Evolutionary conservation across 805 yeast genomes (phyloP).

Genomic region (Candida hungchunana): DNA sequence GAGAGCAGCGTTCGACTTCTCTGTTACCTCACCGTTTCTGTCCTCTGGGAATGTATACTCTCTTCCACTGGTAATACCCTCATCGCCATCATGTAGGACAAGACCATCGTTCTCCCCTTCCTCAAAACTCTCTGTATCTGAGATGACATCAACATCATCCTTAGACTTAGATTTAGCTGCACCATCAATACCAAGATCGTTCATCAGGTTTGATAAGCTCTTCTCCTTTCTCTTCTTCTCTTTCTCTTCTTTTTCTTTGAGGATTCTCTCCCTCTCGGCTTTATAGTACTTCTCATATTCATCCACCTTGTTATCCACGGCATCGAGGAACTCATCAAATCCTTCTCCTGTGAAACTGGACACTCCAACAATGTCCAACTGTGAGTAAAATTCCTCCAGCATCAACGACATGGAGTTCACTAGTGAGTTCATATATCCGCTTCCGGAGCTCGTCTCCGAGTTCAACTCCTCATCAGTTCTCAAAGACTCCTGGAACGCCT

Average conservation of each 20-base stretch:
- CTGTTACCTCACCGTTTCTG: slow-evolving; percentile 55
- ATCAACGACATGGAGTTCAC: slow-evolving; percentile 93
- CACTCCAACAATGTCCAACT: slow-evolving; percentile 87
- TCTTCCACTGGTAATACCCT: slow-evolving; percentile 42
- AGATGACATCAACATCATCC: slow-evolving; percentile 45
- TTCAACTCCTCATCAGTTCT: slow-evolving; percentile 52
- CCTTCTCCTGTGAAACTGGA: slow-evolving; percentile 94
- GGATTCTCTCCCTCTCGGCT: slow-evolving; percentile 79
- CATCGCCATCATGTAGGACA: slow-evolving; percentile 40
- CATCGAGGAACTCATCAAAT: slow-evolving; percentile 81
- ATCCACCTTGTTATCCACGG: slow-evolving; percentile 80
- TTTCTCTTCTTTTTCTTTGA: slow-evolving; percentile 70
- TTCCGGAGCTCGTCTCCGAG: slow-evolving; percentile 57
- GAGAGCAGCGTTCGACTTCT: slow-evolving; percentile 36
- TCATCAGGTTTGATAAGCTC: slow-evolving; percentile 70
- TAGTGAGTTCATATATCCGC: slow-evolving; percentile 92
- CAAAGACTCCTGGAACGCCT: slow-evolving; percentile 79
- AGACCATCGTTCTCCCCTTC: slow-evolving; percentile 41
- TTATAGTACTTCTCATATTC: slow-evolving; percentile 83
- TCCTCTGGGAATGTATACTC: slow-evolving; percentile 72
- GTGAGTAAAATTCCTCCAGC: slow-evolving; percentile 93
- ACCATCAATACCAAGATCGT: slow-evolving; percentile 72
- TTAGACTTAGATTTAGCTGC: slow-evolving; percentile 34
- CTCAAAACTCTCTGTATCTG: slow-evolving; percentile 48
- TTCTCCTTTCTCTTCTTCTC: slow-evolving; percentile 70